Base-by-base conservation (phyloP, 345 rosid genomes). In the Lepidium didymum region DNA sequence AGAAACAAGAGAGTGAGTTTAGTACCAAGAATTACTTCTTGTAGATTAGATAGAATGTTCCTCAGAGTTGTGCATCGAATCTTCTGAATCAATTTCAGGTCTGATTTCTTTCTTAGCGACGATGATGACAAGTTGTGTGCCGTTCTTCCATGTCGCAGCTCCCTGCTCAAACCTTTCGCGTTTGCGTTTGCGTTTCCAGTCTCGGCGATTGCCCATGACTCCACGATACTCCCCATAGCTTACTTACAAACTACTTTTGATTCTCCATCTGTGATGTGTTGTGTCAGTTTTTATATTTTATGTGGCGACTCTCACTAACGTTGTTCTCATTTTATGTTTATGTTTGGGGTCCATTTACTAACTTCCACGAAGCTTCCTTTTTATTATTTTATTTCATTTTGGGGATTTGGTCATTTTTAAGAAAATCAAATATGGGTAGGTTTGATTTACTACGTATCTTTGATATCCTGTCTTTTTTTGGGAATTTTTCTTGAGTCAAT, bases 91-190 rank as follows among this genome's bases (percentile, higher is more conserved):
- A 90, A 74, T 7, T 75, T 76, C 3, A 86, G 55, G 60, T 93
- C 97, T 29, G 97, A 93, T 67, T 81, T 90, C 69, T 84, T 90
- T 65, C 98, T 70, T 71, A 93, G 21, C 0, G 96, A 90, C 0
- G 97, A 88, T 1, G 96, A 88, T 0, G 96, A 93, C 97, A 81
- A 79, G 88, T 86, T 93, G 68, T 88, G 94, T 0, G 90, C 91
- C 0, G 89, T 93, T 62, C 87, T 80, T n/a, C 88, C 88, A 60
- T 77, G 94, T 61, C 89, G 62, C 23, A 43, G 75, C 80, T 92
- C 96, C 77, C 77, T 84, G 82, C 73, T 72, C 31, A 67, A 51
- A 0, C 81, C 88, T 78, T 88, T 90, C 2, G 13, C 27, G 70
- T 12, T 45, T 25, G 29, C 56, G 59, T 49, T 49, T 63, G 38